Evolutionary conservation across 331 rosid species (phyloP), one percentile per base, ranked within the genome.

Genomic region (Saraca asoca): DNA sequence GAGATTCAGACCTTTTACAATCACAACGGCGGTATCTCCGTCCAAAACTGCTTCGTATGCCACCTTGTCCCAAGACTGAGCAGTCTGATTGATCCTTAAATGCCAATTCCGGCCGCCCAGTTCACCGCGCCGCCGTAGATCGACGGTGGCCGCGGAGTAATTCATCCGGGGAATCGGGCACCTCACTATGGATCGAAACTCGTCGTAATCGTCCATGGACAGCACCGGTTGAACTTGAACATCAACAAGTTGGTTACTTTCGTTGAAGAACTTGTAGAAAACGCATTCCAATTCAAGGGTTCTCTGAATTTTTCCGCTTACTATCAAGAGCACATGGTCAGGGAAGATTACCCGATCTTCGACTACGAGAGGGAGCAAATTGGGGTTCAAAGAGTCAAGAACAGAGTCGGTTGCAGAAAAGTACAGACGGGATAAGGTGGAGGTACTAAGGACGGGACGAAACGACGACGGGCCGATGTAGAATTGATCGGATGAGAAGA

Each of bases 21-120:
- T 88, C 51, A 88, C 92, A 38, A 86, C 87, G 42, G 74, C 95
- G 1, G 88, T 86, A 42, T 86, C 84, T 10, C 80, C 88, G 15
- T 94, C 99, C 5, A 90, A 72, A 16, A 19, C 84, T 45, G 96
- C 96, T 41, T 94, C 97, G 37, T 94, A 94, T n/a, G 79, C 97
- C 57, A 90, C 82, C 71, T 69, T 85, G 31, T 85, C 82, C 99
- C 99, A 90, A 24, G 64, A 66, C 6, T 79, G 44, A 60, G 48
- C 72, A 49, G 82, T 66, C 46, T 59, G 77, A 38, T 82, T 86
- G 43, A 16, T 55, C 35, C 67, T 16, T n/a, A 64, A 54, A 7
- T 68, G 65, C 79, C 75, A 64, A 51, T 60, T 70, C 46, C 77
- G 57, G 54, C 58, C 73, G 48, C 44, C 80, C 52, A 48, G 51